Base-by-base conservation (phyloP, 2,329 filamentous ascomycete genomes). In the Colletotrichum cuscutae region DNA sequence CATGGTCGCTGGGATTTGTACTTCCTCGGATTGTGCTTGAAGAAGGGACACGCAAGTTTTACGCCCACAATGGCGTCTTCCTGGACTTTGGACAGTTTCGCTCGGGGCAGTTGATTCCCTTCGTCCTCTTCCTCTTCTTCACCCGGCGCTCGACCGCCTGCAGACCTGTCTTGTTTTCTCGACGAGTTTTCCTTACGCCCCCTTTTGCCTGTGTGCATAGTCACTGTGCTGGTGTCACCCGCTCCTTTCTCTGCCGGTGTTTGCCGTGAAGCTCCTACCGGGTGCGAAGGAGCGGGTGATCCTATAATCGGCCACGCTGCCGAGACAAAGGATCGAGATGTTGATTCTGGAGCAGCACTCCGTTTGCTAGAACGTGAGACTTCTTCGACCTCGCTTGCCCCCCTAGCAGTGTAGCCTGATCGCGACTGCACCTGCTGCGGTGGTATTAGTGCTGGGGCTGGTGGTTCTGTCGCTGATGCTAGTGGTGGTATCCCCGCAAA, bases 21-120 rank as follows among this genome's bases (percentile, higher is more conserved):
- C 24, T 79, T 79, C 8, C 77, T 75, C 0, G 81, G 81, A 62
- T 83, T 81, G 59, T 82, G 80, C 72, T 84, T 84, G 76, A 79
- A 83, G 66, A 81, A 85, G 0, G 83, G 83, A 65, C 83, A 85
- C 4, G 82, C 82, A 42, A 83, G 35, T 37, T 73, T 77, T 42
- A 53, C 49, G 11, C 66, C 54, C 35, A 15, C 58, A 24, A 28
- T 32, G 8, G 56, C 2, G 62, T 73, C 68, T 15, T 72, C 62
- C 8, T 71, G 62, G 11, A 73, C 52, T 32, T 59, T 67, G 7
- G 57, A 53, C 9, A 72, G 30, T 35, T 73, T 73, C 19, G 67
- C 49, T 7, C 62, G 56, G 4, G 68, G 71, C 5, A 22, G 24
- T 6, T 5, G n/a, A 22, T 68, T 37, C 9, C 9, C 62, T 4